Evolutionary conservation across 306 rosid genomes (phyloP).

Genomic region (Prunus dulcis): DNA sequence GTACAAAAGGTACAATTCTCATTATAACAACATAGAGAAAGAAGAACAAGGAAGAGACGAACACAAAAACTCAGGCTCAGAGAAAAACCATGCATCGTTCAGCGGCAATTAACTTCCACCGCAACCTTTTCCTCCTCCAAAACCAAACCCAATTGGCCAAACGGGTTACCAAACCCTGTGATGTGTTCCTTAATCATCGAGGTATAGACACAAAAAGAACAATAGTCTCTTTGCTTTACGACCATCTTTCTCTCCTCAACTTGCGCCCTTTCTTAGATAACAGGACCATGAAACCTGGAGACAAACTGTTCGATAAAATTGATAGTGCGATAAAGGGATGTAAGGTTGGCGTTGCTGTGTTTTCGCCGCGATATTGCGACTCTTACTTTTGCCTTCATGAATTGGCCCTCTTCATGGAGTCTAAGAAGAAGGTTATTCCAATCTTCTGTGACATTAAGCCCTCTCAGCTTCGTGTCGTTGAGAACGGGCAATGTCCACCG

Average conservation of each 20-base stretch:
- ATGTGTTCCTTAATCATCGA: constrained; percentile 79
- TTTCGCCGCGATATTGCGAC: constrained; percentile 73
- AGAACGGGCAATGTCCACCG: constrained; percentile 25
- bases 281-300: constrained; percentile 88
- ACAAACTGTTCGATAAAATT: constrained; percentile 73
- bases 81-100: constrained; percentile 35
- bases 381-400: constrained; percentile 90
- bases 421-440: constrained; percentile 74
- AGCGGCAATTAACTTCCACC: constrained; percentile 27
- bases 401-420: constrained; percentile 58
- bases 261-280: constrained; percentile 66
- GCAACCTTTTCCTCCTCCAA: constrained; percentile 23
- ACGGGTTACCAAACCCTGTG: constrained; percentile 39
- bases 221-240: constrained; percentile 60
- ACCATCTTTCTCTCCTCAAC: constrained; percentile 42
- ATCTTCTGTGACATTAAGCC: constrained; percentile 82
- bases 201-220: constrained; percentile 74
- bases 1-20: neutral
- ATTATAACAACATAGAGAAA: neutral
- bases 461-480: constrained; percentile 47
- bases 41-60: neutral
- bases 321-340: constrained; percentile 54
- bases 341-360: constrained; percentile 68
- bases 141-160: constrained; percentile 23
- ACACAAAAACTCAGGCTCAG: neutral